Percentiles rank a stretch among this genome's conserved stretches.
phyloP scores from a whole-genome alignment of 164 flowering plant genomes.

The Aristolochia californica region DNA sequence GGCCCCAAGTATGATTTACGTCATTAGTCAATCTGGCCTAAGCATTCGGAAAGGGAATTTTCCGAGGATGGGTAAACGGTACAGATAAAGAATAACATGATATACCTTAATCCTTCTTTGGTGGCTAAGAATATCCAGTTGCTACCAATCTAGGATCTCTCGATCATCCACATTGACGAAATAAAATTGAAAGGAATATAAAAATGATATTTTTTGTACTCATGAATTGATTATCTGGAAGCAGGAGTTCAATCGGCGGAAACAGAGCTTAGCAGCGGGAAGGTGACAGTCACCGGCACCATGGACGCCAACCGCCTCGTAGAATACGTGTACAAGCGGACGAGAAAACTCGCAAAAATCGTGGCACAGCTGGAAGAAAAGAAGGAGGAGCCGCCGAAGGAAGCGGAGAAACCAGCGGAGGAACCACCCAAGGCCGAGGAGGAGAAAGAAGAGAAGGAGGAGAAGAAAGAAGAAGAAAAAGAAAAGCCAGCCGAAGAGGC shows the following conservation, averaged over 20 bases:
- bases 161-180: no score
- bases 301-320: slow-evolving; percentile 73
- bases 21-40: no score
- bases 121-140: no score
- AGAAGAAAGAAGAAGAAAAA: slow-evolving; percentile 1
- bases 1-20: no score
- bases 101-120: no score
- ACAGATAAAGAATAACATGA: no score
- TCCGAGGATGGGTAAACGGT: no score
- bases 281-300: slow-evolving; percentile 80
- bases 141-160: no score
- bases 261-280: slow-evolving; percentile 51
- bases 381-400: slow-evolving; percentile 28
- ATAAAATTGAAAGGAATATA: no score
- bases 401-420: slow-evolving; percentile 24
- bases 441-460: slow-evolving; percentile 14
- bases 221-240: not conserved
- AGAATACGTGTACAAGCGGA: slow-evolving; percentile 74
- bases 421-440: slow-evolving; percentile 19
- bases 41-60: no score
- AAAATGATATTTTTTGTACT: no score
- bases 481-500: slow-evolving; percentile 19
- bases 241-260: slow-evolving; percentile 75
- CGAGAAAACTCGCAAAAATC: slow-evolving; percentile 67
- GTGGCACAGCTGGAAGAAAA: slow-evolving; percentile 53